Evolutionary conservation across 805 yeast species (phyloP), one percentile per base, ranked within the genome.

Genomic region (Suhomyces pyralidae): DNA sequence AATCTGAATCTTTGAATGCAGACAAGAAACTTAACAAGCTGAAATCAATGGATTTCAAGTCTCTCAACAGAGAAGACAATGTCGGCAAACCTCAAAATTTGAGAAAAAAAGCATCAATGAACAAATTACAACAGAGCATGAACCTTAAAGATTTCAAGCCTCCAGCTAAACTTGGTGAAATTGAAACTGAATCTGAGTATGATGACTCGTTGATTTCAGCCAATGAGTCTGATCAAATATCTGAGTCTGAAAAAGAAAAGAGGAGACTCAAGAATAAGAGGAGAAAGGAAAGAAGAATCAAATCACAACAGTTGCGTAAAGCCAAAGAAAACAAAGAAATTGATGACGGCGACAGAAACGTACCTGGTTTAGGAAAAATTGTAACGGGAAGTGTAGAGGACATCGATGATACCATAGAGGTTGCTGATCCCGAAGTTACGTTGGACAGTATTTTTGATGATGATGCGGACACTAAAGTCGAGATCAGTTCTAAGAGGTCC

Each of bases 271-370:
- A 54, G 32, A 61, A 62, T 46, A 52, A 38, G 43, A 61, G 60
- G 44, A 50, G 63, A 42, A 52, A 52, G 38, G 59, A 60, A 36
- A 53, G 65, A 51, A 58, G 64, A 53, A 46, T 44, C 10, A 44
- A 48, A 12, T 51, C 55, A 4, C 47, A 50, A 22, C 46, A 55
- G 40, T 50, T 50, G 42, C 49, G 24, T 43, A 53, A 25, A 32
- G 51, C 44, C 12, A 42, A 36, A 24, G 47, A 50, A 36, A 17
- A 14, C 42, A 19, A 38, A 17, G 42, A 9, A 38, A 38, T 14
- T 6, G 22, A 30, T 5, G 28, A 17, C 3, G 15, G 17, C n/a
- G 45, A 24, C 26, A 42, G 12, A 8, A 24, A 14, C 10, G 30
- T 19, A n/a, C 40, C n/a, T 22, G 7, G 32, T 28, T 4, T 34